phyloP scores from a whole-genome alignment of 345 rosid species.

The Populus nigra region DNA sequence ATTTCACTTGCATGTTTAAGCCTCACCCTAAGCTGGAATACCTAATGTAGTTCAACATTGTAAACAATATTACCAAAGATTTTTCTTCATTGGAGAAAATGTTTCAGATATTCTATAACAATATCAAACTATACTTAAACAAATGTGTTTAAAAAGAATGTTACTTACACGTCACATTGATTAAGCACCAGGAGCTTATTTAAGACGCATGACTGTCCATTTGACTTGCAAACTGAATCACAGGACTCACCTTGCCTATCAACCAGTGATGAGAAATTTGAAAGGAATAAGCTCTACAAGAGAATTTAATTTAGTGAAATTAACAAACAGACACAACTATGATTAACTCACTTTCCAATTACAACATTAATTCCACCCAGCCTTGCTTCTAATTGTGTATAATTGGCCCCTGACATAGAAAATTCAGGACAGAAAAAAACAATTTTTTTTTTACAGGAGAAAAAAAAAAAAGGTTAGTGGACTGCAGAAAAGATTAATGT shows the following conservation, averaged over 20 bases:
- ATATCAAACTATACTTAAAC: not conserved
- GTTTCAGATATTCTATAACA: too few relatives aligned
- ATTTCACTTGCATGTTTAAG: not conserved
- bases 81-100: not conserved
- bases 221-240: conserved; percentile 72
- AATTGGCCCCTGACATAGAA: conserved; percentile 39
- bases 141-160: not conserved
- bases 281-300: conserved; percentile 4
- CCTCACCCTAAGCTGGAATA: not conserved
- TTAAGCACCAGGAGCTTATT: conserved; percentile 81
- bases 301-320: not conserved
- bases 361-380: conserved; percentile 74
- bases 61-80: not conserved
- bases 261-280: conserved; percentile 22
- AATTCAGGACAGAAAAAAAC: not conserved
- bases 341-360: conserved; percentile 62
- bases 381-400: conserved; percentile 56
- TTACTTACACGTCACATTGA: conserved; percentile 77
- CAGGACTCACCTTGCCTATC: conserved; percentile 88
- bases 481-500: not conserved
- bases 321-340: conserved; percentile 6
- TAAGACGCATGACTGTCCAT: conserved; percentile 78
- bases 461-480: not conserved
- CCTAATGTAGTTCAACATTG: not conserved
- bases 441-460: not conserved